Evolutionary conservation across 176 grass and related monocot species (phyloP).

Genomic region (Chrysopogon serrulatus): DNA sequence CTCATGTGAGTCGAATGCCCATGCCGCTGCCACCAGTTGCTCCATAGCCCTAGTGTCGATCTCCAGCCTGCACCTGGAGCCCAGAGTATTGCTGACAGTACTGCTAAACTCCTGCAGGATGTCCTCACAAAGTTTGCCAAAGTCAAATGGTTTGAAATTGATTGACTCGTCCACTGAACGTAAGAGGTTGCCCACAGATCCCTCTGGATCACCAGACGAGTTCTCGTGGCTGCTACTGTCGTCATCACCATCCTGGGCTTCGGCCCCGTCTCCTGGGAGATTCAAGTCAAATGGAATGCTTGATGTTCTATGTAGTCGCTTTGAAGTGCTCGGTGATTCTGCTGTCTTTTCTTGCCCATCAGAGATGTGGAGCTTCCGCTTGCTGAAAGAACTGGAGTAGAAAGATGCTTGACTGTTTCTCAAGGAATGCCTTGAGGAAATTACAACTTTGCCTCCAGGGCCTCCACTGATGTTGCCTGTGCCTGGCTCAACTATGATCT

Average conservation of each 20-base stretch:
- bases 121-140: constrained; percentile 50
- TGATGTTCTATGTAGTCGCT: constrained; percentile 44
- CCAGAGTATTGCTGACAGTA: constrained; percentile 18
- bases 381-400: constrained; percentile 32
- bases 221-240: constrained; percentile 28
- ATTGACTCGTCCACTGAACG: constrained; percentile 39
- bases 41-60: constrained; percentile 59
- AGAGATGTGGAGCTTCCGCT: constrained; percentile 45
- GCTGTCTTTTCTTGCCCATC: constrained; percentile 22
- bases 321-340: constrained; percentile 21
- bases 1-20: constrained; percentile 48
- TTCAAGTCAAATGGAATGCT: constrained; percentile 70
- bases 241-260: constrained; percentile 12
- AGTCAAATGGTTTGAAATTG: constrained; percentile 57
- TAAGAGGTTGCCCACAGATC: constrained; percentile 46
- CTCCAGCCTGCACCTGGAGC: constrained; percentile 47
- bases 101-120: constrained; percentile 54
- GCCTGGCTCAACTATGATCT: constrained; percentile 43
- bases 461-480: not conserved
- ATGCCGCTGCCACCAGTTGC: constrained; percentile 66
- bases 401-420: constrained; percentile 15
- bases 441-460: constrained; percentile 7
- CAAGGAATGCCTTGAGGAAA: constrained; percentile 19
- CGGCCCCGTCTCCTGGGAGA: constrained; percentile 49
- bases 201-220: constrained; percentile 34